Base-by-base conservation (phyloP, 306 rosid species). In the Biancaea sappan region DNA sequence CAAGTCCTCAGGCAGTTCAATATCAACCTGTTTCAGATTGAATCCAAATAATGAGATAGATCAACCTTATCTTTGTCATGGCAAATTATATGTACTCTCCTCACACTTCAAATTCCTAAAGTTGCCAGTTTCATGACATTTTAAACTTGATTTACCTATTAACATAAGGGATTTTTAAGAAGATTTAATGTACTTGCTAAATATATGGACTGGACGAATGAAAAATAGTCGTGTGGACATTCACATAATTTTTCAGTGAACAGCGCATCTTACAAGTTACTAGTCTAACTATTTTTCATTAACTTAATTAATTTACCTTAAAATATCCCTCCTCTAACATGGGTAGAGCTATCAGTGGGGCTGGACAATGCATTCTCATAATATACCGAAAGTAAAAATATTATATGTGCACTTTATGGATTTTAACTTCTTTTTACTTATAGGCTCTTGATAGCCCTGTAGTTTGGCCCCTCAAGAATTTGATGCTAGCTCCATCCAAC, bases 1-100 rank as follows among this genome's bases (percentile, higher is more conserved):
- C 43, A 86, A 62, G 22, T 93, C 96, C 66, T 93, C 98, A 12
- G 97, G 98, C 57, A 89, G 84, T 80, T 93, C 98, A 70, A 93
- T 89, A 81, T 93, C 98, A 67, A 93, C 94, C 98, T 93, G 86
- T 77, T 74, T 65, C 73, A 77, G 77, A 77, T 63, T 18, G 38
- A 66, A 62, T 40, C 79, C 51, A 79, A 66, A 78, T 69, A 6
- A 52, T 11, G 57, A 61, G 62, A 18, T 43, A 40, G 11, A 24
- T 1, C 32, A 50, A 19, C 41, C 70, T 72, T n/a, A 53, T 32
- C 37, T 7, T 24, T 52, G 66, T 35, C 43, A 60, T 26, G 41
- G 41, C 13, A 59, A 31, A 7, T 4, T 60, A 60, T 37, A 21
- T 4, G 18, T 4, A 4, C 11, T 37, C 9, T 38, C 19, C 32